Evolutionary conservation across 2,329 filamentous ascomycete species (phyloP).

Genomic region (Aspergillus calidoustus): DNA sequence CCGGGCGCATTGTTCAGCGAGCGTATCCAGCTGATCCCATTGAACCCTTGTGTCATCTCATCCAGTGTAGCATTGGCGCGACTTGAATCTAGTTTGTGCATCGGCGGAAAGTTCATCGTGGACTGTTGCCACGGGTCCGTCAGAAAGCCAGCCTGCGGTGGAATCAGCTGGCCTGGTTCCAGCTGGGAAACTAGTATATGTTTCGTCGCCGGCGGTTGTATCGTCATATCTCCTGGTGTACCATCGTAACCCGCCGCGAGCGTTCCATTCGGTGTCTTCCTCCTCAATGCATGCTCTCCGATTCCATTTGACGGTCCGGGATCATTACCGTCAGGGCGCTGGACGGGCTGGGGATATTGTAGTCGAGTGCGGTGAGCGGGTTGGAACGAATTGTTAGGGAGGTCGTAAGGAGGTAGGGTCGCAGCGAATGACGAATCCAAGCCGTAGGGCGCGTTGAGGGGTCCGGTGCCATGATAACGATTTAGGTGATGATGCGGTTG

Average conservation of each 20-base stretch:
- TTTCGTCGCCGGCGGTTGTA: constrained; percentile 77
- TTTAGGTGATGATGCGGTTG: constrained; percentile 47
- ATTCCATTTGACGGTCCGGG: constrained; percentile 28
- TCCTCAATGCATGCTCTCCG: constrained; percentile 76
- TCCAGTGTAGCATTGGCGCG: constrained; percentile 31
- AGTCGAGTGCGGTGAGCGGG: constrained; percentile 37
- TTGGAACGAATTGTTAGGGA: constrained; percentile 32
- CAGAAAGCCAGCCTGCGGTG: constrained; percentile 37
- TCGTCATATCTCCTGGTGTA: constrained; percentile 71
- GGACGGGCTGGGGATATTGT: constrained; percentile 46
- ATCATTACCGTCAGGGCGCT: constrained; percentile 40
- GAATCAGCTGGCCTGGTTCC: constrained; percentile 42
- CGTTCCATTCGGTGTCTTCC: constrained; percentile 94
- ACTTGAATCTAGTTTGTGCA: constrained; percentile 42
- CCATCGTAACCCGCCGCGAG: constrained; percentile 91
- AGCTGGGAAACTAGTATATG: constrained; percentile 76
- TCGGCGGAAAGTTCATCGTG: constrained; percentile 42
- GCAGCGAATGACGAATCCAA: constrained; percentile 32
- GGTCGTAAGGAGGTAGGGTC: constrained; percentile 31
- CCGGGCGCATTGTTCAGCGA: constrained; percentile 54
- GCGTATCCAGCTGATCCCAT: constrained; percentile 47
- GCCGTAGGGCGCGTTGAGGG: constrained; percentile 37
- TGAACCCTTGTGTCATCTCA: constrained; percentile 38
- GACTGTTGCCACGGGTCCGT: constrained; percentile 40
- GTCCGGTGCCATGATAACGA: constrained; percentile 37